phyloP scores from a whole-genome alignment of 768 basidiomycete genomes.

The Kwoniella botswanensis region DNA sequence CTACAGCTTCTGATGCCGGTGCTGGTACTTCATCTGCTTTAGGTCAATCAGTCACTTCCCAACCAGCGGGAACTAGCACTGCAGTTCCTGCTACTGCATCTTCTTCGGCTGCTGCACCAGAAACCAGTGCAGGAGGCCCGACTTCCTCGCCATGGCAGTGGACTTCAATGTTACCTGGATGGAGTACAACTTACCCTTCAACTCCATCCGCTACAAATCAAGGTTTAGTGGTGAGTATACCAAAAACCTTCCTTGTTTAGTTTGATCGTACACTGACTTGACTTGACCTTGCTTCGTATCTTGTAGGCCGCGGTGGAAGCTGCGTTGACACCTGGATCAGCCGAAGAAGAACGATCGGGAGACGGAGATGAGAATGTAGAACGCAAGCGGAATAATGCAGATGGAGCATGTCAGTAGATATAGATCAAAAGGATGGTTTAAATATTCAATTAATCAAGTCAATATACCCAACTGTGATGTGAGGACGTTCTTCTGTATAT shows the following conservation, averaged over 20 bases:
- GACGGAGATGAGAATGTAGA: background rate
- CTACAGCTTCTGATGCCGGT: background rate
- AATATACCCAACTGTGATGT: background rate
- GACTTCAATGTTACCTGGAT: slow-evolving; percentile 1
- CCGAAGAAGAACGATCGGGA: background rate
- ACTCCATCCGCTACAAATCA: background rate
- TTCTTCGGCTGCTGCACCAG: background rate
- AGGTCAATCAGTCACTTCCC: background rate
- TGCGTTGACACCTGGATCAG: background rate
- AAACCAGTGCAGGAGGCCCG: background rate
- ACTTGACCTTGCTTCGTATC: background rate
- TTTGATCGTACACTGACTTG: background rate
- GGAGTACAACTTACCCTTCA: background rate
- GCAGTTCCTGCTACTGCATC: background rate
- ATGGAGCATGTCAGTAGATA: background rate
- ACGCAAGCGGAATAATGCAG: background rate
- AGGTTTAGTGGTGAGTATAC: background rate
- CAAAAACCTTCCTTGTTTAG: background rate
- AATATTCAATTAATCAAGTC: too few relatives aligned
- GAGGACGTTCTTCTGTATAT: background rate
- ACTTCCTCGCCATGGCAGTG: background rate
- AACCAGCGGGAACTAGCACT: background rate
- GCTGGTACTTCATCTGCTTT: background rate
- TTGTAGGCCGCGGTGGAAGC: background rate
- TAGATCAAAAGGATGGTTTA: too few relatives aligned